Evolutionary conservation across 2,329 filamentous ascomycete genomes (phyloP).

Genomic region (Cercospora canescens): DNA sequence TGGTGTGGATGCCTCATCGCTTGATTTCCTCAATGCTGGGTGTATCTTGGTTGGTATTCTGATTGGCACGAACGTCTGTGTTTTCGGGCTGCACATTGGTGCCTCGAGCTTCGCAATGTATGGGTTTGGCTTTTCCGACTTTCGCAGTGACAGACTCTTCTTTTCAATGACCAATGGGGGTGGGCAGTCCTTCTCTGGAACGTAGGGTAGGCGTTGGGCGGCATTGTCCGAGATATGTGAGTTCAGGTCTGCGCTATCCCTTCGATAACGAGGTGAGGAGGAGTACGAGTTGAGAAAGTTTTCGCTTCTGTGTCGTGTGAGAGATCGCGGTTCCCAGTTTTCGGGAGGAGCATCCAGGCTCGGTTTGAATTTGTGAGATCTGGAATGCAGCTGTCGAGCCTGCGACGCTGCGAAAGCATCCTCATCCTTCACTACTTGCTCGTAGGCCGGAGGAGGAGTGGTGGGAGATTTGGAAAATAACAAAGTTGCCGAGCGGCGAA

Average conservation of each 20-base stretch:
- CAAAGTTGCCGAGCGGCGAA: background rate
- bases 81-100: background rate
- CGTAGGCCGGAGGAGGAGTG: background rate
- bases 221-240: background rate
- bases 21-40: background rate
- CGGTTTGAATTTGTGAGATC: background rate
- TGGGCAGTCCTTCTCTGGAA: background rate
- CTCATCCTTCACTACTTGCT: background rate
- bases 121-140: background rate
- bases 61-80: background rate
- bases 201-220: background rate
- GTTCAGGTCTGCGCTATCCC: background rate
- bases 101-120: background rate
- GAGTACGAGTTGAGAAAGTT: background rate
- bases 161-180: background rate
- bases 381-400: background rate
- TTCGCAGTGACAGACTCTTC: background rate
- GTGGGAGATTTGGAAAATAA: background rate
- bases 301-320: background rate
- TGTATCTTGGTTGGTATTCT: background rate
- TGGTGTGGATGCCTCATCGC: background rate
- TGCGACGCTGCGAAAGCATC: background rate
- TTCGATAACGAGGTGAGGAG: background rate
- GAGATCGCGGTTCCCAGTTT: background rate
- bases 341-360: background rate